phyloP scores from a whole-genome alignment of 2,329 filamentous ascomycete species.

The Sarocladium strictum region DNA sequence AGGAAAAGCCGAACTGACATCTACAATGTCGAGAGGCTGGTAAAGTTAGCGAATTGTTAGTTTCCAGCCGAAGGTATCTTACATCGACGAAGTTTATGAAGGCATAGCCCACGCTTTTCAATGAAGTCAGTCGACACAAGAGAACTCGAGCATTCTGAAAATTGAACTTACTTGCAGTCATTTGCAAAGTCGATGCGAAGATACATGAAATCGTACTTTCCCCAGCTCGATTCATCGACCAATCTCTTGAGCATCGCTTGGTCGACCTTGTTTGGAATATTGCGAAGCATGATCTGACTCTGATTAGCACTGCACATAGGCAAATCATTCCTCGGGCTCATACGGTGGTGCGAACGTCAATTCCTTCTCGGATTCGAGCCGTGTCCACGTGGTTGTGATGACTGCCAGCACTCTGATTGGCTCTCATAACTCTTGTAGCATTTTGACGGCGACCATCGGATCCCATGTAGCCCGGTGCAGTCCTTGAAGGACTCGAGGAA shows the following conservation, averaged over 20 bases:
- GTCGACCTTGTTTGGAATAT: slow-evolving; percentile 87
- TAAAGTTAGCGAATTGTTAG: slow-evolving; percentile 27
- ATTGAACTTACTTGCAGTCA: slow-evolving; percentile 66
- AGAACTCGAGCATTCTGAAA: not conserved
- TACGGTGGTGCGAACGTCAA: slow-evolving; percentile 71
- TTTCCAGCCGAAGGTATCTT: slow-evolving; percentile 27
- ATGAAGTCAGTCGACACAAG: slow-evolving; percentile 4
- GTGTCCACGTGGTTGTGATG: slow-evolving; percentile 60
- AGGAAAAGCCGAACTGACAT: slow-evolving; percentile 38
- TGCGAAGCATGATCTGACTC: slow-evolving; percentile 79
- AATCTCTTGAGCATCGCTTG: slow-evolving; percentile 71
- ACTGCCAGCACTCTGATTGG: slow-evolving; percentile 35
- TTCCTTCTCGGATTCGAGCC: slow-evolving; percentile 54
- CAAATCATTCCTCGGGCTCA: slow-evolving; percentile 20
- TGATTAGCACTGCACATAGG: not conserved
- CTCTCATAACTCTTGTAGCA: slow-evolving; percentile 38
- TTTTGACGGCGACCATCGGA: slow-evolving; percentile 42
- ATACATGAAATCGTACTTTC: slow-evolving; percentile 92
- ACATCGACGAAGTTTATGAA: slow-evolving; percentile 93
- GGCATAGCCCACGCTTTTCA: slow-evolving; percentile 79
- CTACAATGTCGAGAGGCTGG: slow-evolving; percentile 66
- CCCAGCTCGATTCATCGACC: slow-evolving; percentile 71
- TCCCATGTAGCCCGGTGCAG: slow-evolving; percentile 26
- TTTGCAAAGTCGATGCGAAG: slow-evolving; percentile 83
- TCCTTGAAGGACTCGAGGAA: slow-evolving; percentile 35